Evolutionary conservation across 2,329 filamentous ascomycete genomes (phyloP), one percentile per base, ranked within the genome.

Genomic region (Spiromastix sp.): DNA sequence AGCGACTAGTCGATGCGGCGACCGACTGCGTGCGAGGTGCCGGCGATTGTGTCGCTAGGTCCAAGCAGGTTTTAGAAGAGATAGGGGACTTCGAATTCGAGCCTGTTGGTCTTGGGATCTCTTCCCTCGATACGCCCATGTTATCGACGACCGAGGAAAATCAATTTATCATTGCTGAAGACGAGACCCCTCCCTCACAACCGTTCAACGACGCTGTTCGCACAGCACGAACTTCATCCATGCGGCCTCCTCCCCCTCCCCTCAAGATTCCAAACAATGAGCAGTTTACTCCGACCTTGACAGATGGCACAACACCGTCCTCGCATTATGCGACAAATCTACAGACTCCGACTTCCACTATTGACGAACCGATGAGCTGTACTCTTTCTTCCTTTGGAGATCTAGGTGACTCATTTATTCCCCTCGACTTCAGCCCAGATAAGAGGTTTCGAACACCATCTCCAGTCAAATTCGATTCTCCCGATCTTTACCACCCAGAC

Each of bases 11-110:
- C 20, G 69, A 73, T 41, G 84, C 85, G 13, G 86, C 86, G 6
- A 94, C 86, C 5, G 78, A 76, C 40, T 95, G 87, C 53, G 87
- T 98, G 17, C 80, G 85, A 47, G 82, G 85, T 15, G 86, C 87
- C 29, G 89, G 89, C 26, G 86, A 94, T 48, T 95, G 89, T 57
- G 82, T 94, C 13, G 79, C 82, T 5, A 89, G 87, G 60, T 81
- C 87, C 8, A 85, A 85, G 49, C 71, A 76, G 54, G 77, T 93
- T 29, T 81, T 98, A 39, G 86, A 94, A 59, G 74, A 81, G 41
- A 85, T 91, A 43, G 86, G 87, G 13, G 87, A 94, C 56, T 93
- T 94, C 45, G 86, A 94, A 56, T 77, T 87, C 46, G 76, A 81
- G 45, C 53, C 63, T 24, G 43, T 61, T 25, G 57, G 67, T 19